Evolutionary conservation across 331 rosid genomes (phyloP).

Genomic region (Rhamnella rubrinervis): DNA sequence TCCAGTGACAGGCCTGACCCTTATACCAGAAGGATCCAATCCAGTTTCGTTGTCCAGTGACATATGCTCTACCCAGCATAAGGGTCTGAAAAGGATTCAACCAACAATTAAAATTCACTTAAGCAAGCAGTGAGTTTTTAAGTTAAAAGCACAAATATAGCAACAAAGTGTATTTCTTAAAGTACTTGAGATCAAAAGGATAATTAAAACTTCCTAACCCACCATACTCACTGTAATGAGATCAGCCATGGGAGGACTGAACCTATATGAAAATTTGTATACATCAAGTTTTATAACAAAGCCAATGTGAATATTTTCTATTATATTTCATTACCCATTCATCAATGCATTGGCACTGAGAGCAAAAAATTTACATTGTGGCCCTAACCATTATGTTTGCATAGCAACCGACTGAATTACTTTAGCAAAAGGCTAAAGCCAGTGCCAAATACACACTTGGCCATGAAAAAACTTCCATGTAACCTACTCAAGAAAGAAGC

Average conservation of each 20-base stretch:
- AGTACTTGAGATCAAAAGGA: neutral
- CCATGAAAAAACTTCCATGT: neutral
- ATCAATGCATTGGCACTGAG: too few species aligned
- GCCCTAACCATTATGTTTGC: too few species aligned
- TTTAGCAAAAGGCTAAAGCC: neutral
- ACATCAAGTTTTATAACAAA: too few species aligned
- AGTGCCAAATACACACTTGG: neutral
- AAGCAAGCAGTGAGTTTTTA: neutral
- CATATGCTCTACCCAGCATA: conserved; percentile 90
- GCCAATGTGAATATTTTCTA: too few species aligned
- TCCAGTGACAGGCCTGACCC: conserved; percentile 92
- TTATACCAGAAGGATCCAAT: conserved; percentile 66
- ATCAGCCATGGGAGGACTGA: too few species aligned
- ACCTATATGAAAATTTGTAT: too few species aligned
- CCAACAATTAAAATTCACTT: conserved; percentile 7
- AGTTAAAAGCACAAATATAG: neutral
- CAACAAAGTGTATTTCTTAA: neutral
- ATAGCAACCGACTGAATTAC: neutral
- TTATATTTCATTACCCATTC: too few species aligned
- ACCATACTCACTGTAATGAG: neutral
- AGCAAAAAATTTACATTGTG: too few species aligned
- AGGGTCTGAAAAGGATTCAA: conserved; percentile 54
- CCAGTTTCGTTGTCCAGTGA: conserved; percentile 95
- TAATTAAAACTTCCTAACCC: neutral
- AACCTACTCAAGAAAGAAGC: neutral